phyloP scores from a whole-genome alignment of 1,284 basidiomycete genomes.

The Calocybe gambosa region DNA sequence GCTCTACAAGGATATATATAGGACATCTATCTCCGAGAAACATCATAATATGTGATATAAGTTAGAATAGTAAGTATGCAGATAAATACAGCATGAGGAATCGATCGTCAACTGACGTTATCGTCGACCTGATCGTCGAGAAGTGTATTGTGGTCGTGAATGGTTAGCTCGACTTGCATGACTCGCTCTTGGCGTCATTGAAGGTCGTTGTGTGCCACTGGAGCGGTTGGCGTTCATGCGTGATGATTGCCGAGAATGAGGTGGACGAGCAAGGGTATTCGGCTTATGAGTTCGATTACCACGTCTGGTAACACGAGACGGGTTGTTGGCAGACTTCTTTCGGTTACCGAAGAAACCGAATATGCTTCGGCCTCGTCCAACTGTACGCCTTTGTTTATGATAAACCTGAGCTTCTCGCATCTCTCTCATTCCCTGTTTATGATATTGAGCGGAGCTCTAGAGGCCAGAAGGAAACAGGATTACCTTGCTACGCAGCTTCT shows the following conservation, averaged over 20 bases:
- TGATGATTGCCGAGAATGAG: conserved; percentile 13
- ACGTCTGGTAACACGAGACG: conserved; percentile 7
- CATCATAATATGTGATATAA: not conserved
- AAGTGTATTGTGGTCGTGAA: conserved; percentile 9
- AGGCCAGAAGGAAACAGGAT: not conserved
- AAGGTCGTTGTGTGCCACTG: conserved; percentile 5
- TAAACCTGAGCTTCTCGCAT: conserved; percentile 27
- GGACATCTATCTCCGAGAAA: not conserved
- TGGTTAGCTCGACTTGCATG: conserved; percentile 9
- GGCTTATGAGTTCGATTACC: conserved; percentile 9
- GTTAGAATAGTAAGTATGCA: not conserved
- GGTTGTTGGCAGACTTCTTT: conserved; percentile 13
- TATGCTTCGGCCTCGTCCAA: conserved; percentile 20
- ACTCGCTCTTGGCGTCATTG: conserved; percentile 11
- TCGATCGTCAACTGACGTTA: not conserved
- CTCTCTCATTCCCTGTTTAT: conserved; percentile 44
- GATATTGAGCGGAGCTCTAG: conserved; percentile 6
- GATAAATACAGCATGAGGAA: not conserved
- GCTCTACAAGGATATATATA: too few relatives aligned
- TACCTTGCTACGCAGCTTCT: conserved; percentile 49
- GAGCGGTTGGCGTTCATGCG: conserved; percentile 8
- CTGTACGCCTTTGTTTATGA: conserved; percentile 14
- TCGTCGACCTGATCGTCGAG: conserved; percentile 12
- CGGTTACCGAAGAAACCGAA: conserved; percentile 25
- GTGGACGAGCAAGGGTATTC: conserved; percentile 12